phyloP scores from a whole-genome alignment of 495 filamentous ascomycete genomes.

The Penicillium parvum region DNA sequence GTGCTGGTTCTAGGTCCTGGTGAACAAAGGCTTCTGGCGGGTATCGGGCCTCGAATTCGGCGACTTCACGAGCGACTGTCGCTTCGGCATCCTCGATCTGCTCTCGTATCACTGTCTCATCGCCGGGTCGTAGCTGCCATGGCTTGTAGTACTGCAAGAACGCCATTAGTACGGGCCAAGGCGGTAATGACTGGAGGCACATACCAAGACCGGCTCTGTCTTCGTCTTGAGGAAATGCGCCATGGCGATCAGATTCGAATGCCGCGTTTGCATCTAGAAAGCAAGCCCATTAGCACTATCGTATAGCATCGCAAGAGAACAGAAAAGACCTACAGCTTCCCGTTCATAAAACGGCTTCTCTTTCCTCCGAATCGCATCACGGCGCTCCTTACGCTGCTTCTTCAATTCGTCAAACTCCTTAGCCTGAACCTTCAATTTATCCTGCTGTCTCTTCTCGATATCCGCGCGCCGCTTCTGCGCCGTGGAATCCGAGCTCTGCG shows the following conservation, averaged over 20 bases:
- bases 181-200: constrained; percentile 21
- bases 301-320: not conserved
- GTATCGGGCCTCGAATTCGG: constrained; percentile 44
- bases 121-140: constrained; percentile 64
- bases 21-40: constrained; percentile 18
- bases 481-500: constrained; percentile 63
- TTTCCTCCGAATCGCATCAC: constrained; percentile 53
- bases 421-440: constrained; percentile 70
- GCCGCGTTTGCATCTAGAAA: constrained; percentile 71
- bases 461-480: constrained; percentile 77
- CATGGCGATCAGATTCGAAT: constrained; percentile 64
- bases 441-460: constrained; percentile 85
- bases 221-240: constrained; percentile 74
- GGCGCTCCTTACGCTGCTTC: constrained; percentile 57
- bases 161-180: constrained; percentile 9
- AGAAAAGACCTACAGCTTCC: constrained; percentile 59
- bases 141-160: constrained; percentile 77
- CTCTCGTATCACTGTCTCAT: constrained; percentile 56
- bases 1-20: constrained; percentile 8
- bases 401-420: constrained; percentile 66
- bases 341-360: constrained; percentile 77
- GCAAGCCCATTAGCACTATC: not conserved
- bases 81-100: constrained; percentile 57
- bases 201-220: constrained; percentile 71
- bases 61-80: constrained; percentile 46